Evolutionary conservation across 1,284 basidiomycete species (phyloP), one percentile per base, ranked within the genome.

Genomic region (Ceratobasidium sp.): DNA sequence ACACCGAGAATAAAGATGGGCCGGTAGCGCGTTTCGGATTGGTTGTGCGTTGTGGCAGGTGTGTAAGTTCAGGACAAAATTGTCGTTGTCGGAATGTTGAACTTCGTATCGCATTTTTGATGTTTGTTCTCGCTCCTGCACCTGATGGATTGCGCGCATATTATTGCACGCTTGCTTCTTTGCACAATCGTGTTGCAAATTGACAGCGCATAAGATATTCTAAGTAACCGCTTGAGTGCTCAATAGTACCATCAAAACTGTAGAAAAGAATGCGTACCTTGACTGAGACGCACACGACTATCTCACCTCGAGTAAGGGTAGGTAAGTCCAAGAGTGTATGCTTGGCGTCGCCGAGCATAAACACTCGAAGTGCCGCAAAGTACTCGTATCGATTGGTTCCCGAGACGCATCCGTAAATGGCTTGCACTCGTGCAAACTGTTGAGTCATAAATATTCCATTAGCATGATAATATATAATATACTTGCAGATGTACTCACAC

Each of bases 391-490:
- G 26, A 33, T 42, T 40, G 53, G 26, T 33, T 6, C 15, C 10
- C 13, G 23, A 44, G 7, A 58, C 18, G 23, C 55, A 60, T 3
- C 39, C 70, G 44, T 60, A 60, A 60, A 72, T 15, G 6, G 70
- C 53, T 28, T 12, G 12, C 6, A 72, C 70, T 5, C 60, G 55
- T 7, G 28, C 70, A 61, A 72, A 72, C 70, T 72, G n/a, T 60
- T 33, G 18, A 56, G 13, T 23, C 5, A 23, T 6, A 39, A 5
- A 46, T 18, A 23, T 44, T 55, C 49, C 3, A 40, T 33, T n/a
- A 55, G n/a, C 18, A n/a, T 39, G 18, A 39, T 15, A 20, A 7
- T n/a, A 53, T 20, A 10, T 13, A n/a, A 56, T 23, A 9, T 42
- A 33, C n/a, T 18, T 44, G 64, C 7, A 67, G 20, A 51, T 18